phyloP scores from a whole-genome alignment of 139 green algal species.

The Micromonas commoda region DNA sequence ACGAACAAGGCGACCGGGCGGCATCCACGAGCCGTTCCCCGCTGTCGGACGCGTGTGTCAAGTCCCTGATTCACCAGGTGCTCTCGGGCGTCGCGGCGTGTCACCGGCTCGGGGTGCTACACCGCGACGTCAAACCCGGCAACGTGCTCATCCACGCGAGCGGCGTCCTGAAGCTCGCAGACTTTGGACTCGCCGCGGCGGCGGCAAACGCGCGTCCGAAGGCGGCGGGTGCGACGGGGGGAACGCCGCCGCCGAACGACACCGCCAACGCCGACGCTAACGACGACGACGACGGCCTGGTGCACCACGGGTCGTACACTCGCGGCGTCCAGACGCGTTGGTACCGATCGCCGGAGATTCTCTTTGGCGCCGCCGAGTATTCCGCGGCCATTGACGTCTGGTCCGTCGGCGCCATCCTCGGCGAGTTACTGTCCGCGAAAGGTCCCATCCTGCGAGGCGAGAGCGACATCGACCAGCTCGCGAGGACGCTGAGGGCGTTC shows the following conservation, averaged over 20 bases:
- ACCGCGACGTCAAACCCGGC: constrained; percentile 46
- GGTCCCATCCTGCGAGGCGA: constrained; percentile 73
- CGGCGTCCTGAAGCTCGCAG: constrained; percentile 45
- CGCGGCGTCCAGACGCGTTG: constrained; percentile 91
- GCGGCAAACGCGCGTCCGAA: not conserved
- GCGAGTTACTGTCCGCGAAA: constrained; percentile 76
- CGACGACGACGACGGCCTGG: not conserved
- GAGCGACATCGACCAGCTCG: constrained; percentile 90
- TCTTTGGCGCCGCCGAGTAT: constrained; percentile 83
- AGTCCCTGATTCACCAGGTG: not conserved
- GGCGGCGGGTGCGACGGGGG: not conserved
- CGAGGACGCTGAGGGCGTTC: constrained; percentile 78
- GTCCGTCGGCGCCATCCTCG: constrained; percentile 86
- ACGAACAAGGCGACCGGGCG: not conserved
- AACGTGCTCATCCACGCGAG: constrained; percentile 42
- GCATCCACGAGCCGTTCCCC: too few species aligned
- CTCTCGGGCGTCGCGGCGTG: not conserved
- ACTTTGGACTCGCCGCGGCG: constrained; percentile 37
- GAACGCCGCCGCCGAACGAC: not conserved
- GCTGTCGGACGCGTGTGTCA: not conserved
- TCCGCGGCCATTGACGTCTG: constrained; percentile 66
- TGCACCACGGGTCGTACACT: constrained; percentile 79
- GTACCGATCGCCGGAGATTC: constrained; percentile 90
- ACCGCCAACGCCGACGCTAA: too few species aligned
- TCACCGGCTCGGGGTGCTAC: constrained; percentile 38